Percentiles rank a stretch among this genome's conserved stretches.
Evolutionary conservation across 2,329 filamentous ascomycete species (phyloP).

Genomic region (Scolecobasidium constrictum): DNA sequence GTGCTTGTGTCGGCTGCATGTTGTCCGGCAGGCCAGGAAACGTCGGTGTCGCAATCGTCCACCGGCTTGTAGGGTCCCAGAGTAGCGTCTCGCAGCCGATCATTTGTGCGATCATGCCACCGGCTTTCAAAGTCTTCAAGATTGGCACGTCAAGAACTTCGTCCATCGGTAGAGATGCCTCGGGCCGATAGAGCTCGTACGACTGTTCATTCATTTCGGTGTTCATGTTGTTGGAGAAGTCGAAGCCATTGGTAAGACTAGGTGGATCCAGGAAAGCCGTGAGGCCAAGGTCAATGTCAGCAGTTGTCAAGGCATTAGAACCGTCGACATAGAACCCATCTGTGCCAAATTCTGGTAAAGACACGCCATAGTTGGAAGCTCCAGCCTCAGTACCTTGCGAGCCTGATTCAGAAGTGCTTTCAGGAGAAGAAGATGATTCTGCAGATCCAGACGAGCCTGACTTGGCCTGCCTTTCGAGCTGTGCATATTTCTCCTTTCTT

Average conservation of each 20-base stretch:
- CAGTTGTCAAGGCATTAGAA: background rate
- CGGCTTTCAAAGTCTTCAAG: slow-evolving; percentile 37
- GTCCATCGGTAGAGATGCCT: slow-evolving; percentile 28
- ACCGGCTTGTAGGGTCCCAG: slow-evolving; percentile 37
- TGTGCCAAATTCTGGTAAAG: background rate
- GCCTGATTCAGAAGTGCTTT: background rate
- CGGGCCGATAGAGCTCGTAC: slow-evolving; percentile 13
- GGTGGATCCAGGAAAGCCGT: background rate
- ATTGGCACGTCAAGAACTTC: slow-evolving; percentile 39
- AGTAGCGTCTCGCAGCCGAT: slow-evolving; percentile 31
- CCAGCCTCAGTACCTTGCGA: background rate
- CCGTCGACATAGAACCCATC: slow-evolving; percentile 1
- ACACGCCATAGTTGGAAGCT: background rate
- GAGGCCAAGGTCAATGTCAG: background rate
- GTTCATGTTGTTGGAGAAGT: background rate
- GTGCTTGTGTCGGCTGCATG: slow-evolving; percentile 39
- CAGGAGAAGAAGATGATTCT: background rate
- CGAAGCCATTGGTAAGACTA: background rate
- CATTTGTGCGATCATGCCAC: slow-evolving; percentile 37
- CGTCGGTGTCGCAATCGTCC: slow-evolving; percentile 33
- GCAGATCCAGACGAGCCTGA: background rate
- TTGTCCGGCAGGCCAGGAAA: slow-evolving; percentile 32
- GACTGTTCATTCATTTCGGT: background rate
- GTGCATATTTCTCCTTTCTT: background rate
- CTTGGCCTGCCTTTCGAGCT: slow-evolving; percentile 1